phyloP scores from a whole-genome alignment of 1,139 yeast genomes.

The Taphrina betulina region DNA sequence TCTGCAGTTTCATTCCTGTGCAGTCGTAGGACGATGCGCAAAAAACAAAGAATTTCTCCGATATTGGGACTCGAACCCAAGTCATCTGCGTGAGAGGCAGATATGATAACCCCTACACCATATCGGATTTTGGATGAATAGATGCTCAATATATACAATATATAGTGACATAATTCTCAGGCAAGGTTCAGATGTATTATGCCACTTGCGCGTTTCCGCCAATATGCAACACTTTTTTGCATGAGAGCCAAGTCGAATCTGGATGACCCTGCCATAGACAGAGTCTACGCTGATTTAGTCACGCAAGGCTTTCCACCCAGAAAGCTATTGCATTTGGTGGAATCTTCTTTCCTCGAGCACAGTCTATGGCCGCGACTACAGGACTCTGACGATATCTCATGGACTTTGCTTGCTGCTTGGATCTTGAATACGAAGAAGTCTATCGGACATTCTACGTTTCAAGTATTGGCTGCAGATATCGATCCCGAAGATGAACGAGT shows the following conservation, averaged over 20 bases:
- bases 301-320: neutral
- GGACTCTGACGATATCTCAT: neutral
- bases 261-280: too few relatives aligned
- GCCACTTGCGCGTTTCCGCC: too few relatives aligned
- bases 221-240: too few relatives aligned
- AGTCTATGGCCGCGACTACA: neutral
- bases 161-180: neutral
- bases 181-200: too few relatives aligned
- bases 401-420: neutral
- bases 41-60: too few relatives aligned
- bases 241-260: too few relatives aligned
- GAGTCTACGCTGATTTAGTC: constrained; percentile 7
- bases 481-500: neutral
- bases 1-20: too few relatives aligned
- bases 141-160: neutral
- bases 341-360: constrained; percentile 1
- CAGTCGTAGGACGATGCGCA: too few relatives aligned
- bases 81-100: constrained; percentile 7
- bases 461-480: too few relatives aligned
- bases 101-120: constrained; percentile 26
- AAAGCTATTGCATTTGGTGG: neutral
- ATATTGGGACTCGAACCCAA: too few relatives aligned
- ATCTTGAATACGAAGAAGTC: neutral
- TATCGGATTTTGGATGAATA: neutral
- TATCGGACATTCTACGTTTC: neutral